Conservation (phyloP, 805 yeast genomes). For the Ogataea nonfermentans region DNA sequence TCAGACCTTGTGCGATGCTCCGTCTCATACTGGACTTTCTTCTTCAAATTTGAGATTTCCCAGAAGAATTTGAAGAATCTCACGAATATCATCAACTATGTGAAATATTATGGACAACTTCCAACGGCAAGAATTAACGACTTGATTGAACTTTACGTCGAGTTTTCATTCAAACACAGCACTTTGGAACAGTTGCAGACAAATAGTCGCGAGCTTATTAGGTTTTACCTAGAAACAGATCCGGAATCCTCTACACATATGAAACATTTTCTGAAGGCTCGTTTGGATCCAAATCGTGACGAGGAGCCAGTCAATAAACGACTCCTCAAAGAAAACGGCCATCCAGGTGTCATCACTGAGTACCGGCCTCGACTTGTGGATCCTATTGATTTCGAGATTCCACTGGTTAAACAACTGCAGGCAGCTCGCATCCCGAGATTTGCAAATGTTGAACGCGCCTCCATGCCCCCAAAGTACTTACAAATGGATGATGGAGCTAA, state of each 20-base stretch:
- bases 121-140: conserved; percentile 49
- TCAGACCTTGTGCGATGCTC: conserved; percentile 39
- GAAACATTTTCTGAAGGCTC: conserved; percentile 33
- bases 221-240: conserved; percentile 32
- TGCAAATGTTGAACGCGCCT: conserved; percentile 64
- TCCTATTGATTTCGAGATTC: conserved; percentile 31
- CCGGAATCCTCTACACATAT: conserved; percentile 31
- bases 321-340: conserved; percentile 35
- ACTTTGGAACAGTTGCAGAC: conserved; percentile 22
- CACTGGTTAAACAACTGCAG: conserved; percentile 12
- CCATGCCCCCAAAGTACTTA: conserved; percentile 43
- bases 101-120: conserved; percentile 45
- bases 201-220: conserved; percentile 24
- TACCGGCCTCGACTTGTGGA: conserved; percentile 45
- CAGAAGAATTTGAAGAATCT: conserved; percentile 45
- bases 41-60: conserved; percentile 50
- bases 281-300: conserved; percentile 30
- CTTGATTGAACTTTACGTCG: conserved; percentile 37
- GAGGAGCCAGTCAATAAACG: conserved; percentile 31
- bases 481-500: conserved; percentile 7
- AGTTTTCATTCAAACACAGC: conserved; percentile 35
- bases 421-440: conserved; percentile 51
- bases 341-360: conserved; percentile 35
- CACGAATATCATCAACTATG: conserved; percentile 41
- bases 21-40: conserved; percentile 54